Base-by-base conservation (phyloP, 164 flowering plant genomes). In the Liquidambar formosana region DNA sequence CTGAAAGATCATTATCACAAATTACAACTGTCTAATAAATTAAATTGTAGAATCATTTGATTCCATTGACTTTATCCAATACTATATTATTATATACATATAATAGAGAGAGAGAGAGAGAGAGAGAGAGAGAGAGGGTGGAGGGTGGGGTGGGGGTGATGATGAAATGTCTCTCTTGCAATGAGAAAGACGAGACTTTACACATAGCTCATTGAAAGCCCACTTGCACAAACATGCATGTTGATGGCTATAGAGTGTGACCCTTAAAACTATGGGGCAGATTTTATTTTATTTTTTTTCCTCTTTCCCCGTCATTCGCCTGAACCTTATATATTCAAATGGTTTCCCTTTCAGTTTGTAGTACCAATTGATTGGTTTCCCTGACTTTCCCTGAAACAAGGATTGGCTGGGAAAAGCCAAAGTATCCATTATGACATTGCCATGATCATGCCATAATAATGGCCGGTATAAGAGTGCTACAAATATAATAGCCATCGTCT, bases 161-260 rank as follows among this genome's bases (percentile, higher is more conserved):
- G 10, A 60, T 60, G 54, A 22, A 27, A 14, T 64, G 41, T 18
- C 22, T n/a, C 13, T 45, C 28, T 23, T 47, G 41, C 41, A 49
- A 18, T 47, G 43, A 47, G 52, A 47, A 49, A 47, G 44, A 26
- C 14, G 22, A 18, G 19, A 15, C 15, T 9, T 26, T 26, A 1
- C 44, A 25, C 10, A 46, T 57, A 64, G 43, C 67, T 65, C 58
- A 65, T 59, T 16, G 44, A 22, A 65, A 52, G 13, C 48, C 41
- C 38, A 59, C 46, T 46, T 53, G 73, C 77, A 77, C 75, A 62
- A 57, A 77, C 75, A 73, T 62, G 71, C 43, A 62, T 75, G 74
- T 27, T 66, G 74, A 75, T n/a, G n/a, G n/a, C n/a, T n/a, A n/a
- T 45, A 23, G 59, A 57, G 64, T 47, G 56, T 61, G 57, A 58